These are phyloP conservation scores for Lotmaria passim DNA, from an alignment of 208 protist species.

Conservation along the genomic window DNA sequence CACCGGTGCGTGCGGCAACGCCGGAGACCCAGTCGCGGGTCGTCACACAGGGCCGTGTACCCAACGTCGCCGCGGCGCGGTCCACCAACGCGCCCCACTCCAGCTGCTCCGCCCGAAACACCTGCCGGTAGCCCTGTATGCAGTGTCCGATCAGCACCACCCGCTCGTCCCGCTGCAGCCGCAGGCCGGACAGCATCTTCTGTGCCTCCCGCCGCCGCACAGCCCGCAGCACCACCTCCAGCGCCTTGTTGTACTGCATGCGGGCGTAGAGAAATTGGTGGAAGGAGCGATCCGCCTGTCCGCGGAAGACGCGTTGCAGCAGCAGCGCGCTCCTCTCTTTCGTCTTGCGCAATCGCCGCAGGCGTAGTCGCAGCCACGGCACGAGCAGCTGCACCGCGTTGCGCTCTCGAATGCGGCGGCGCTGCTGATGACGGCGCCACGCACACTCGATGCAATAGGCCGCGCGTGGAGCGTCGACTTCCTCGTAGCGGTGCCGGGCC, in stretches of 20 bases:
- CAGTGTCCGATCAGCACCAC: conserved; percentile 52
- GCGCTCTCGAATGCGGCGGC: conserved; percentile 37
- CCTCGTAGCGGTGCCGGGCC: conserved; percentile 29
- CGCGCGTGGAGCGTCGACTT: conserved; percentile 52
- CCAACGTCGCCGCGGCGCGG: conserved; percentile 24
- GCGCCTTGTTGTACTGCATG: conserved; percentile 54
- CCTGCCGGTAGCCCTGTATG: conserved; percentile 34
- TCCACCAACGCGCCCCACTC: conserved; percentile 51
- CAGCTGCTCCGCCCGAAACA: conserved; percentile 64
- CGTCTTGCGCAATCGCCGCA: conserved; percentile 39
- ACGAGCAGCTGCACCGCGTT: conserved; percentile 49
- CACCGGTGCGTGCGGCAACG: conserved; percentile 33
- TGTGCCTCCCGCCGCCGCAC: conserved; percentile 55
- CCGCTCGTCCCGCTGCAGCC: conserved; percentile 66
- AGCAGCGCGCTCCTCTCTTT: conserved; percentile 58
- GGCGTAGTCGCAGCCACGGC: conserved; percentile 51
- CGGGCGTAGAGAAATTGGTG: conserved; percentile 61
- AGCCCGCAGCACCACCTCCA: conserved; percentile 42
- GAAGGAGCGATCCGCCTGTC: conserved; percentile 54
- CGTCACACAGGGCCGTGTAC: conserved; percentile 32
- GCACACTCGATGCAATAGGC: conserved; percentile 70
- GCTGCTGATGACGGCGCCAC: conserved; percentile 59
- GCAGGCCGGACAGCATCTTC: conserved; percentile 42
- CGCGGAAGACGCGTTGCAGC: conserved; percentile 76
- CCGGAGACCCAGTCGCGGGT: conserved; percentile 41